Percentiles rank a stretch among this genome's conserved stretches.
These are phyloP conservation scores for Fusarium mangiferae DNA, from an alignment of 2,329 filamentous ascomycete genomes.

Conservation along the genomic window DNA sequence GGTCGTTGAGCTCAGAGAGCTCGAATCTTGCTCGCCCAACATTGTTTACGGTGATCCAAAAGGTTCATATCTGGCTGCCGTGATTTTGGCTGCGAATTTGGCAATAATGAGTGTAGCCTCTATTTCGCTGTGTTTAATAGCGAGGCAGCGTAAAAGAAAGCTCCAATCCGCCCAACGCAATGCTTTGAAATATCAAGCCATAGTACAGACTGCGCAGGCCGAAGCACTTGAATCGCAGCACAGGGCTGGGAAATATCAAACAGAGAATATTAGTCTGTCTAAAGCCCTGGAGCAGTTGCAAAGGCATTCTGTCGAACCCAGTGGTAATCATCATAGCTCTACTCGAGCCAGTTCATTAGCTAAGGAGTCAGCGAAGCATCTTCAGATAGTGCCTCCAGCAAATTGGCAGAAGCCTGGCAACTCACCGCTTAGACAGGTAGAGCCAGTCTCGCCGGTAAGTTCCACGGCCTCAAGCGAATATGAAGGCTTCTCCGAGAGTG, in stretches of 20 bases:
- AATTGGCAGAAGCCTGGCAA: neutral
- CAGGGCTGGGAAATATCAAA: neutral
- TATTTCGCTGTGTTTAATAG: neutral
- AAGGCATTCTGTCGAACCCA: neutral
- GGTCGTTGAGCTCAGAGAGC: neutral
- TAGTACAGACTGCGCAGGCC: neutral
- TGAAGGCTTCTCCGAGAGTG: neutral
- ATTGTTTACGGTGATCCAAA: neutral
- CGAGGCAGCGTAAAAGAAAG: neutral
- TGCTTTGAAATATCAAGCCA: neutral
- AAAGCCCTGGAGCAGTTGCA: neutral
- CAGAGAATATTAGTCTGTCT: neutral
- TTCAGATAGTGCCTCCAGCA: neutral
- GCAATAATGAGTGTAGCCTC: neutral
- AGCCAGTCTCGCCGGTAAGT: neutral
- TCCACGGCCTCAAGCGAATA: neutral
- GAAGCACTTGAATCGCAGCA: neutral
- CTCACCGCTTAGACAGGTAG: neutral
- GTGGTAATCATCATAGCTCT: neutral
- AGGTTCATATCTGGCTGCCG: neutral
- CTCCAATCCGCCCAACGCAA: neutral
- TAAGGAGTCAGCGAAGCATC: neutral
- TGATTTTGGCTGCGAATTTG: neutral
- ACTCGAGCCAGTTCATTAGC: neutral
- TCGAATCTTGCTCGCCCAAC: neutral